Evolutionary conservation across 768 basidiomycete genomes (phyloP), one percentile per base, ranked within the genome.

Genomic region (Sarcodon sp.): DNA sequence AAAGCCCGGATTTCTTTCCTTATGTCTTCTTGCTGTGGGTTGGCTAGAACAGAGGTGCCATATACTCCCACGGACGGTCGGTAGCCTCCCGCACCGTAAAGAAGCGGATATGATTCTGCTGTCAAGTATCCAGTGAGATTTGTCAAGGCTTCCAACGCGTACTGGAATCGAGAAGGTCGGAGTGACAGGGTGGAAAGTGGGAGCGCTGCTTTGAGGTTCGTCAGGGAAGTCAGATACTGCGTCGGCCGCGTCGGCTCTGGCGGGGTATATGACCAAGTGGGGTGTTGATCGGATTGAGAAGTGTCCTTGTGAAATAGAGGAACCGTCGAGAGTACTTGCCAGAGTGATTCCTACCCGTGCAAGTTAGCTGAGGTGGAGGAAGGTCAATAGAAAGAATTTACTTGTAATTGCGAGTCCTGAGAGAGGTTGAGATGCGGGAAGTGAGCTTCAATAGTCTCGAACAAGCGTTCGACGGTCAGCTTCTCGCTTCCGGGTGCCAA

Each of bases 71-170:
- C 4, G 4, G 16, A 16, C 27, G 39, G 15, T 27, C 16, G 15
- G 27, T 8, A 41, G 16, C 39, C 39, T 41, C 16, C 27, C 15
- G 51, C 43, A 2, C 57, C 63, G 36, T 48, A 35, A 4, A 60
- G 55, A 44, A 54, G 32, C 32, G 70, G 57, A 56, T 87, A 88
- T 2, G 83, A 75, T 54, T 87, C 82, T 7, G 82, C 72, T 49
- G 82, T 80, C 57, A 89, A 74, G 60, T 85, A 87, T 5, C 87
- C 86, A 0, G 86, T 88, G 51, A 89, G 73, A 55, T 85, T 80
- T 1, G 80, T 72, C 35, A 87, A 69, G 0, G 75, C 60, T 57
- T 87, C 75, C 6, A 87, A 64, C 8, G 79, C 79, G 55, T 78
- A 72, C 54, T 84, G 81, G 56, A 69, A 68, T 6, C 70, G 65